Evolutionary conservation across 495 filamentous ascomycete species (phyloP).

Genomic region (Xylaria castorea): DNA sequence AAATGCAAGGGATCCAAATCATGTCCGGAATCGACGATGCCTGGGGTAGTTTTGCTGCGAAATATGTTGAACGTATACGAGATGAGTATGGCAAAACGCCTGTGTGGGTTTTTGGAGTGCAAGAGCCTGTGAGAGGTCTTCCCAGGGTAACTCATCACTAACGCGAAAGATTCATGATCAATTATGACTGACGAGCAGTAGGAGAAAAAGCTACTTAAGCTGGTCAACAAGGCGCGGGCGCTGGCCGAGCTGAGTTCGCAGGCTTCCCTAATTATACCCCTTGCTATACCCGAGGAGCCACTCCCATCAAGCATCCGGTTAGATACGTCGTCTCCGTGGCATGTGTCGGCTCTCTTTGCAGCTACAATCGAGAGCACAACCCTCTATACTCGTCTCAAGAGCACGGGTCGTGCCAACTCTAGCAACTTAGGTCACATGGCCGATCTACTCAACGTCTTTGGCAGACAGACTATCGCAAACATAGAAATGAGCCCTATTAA

Average conservation of each 20-base stretch:
- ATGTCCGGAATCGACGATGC: constrained; percentile 83
- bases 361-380: constrained; percentile 81
- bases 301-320: constrained; percentile 68
- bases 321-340: constrained; percentile 75
- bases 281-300: constrained; percentile 64
- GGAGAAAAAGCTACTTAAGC: constrained; percentile 56
- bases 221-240: constrained; percentile 74
- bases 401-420: constrained; percentile 49
- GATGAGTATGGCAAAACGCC: constrained; percentile 91
- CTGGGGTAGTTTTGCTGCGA: constrained; percentile 87
- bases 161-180: background rate
- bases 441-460: constrained; percentile 74
- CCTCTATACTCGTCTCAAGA: constrained; percentile 74
- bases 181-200: constrained; percentile 42
- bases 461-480: constrained; percentile 80
- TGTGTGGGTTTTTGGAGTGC: constrained; percentile 85
- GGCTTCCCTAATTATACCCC: constrained; percentile 79
- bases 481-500: constrained; percentile 61
- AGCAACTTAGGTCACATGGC: constrained; percentile 68
- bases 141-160: constrained; percentile 56
- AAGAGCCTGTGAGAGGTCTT: constrained; percentile 62
- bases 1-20: constrained; percentile 86
- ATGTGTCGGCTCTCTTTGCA: constrained; percentile 77
- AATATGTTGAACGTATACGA: constrained; percentile 79
- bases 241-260: constrained; percentile 70